Base-by-base conservation (phyloP, 176 grass and related monocot genomes). In the Oryza brachyantha region DNA sequence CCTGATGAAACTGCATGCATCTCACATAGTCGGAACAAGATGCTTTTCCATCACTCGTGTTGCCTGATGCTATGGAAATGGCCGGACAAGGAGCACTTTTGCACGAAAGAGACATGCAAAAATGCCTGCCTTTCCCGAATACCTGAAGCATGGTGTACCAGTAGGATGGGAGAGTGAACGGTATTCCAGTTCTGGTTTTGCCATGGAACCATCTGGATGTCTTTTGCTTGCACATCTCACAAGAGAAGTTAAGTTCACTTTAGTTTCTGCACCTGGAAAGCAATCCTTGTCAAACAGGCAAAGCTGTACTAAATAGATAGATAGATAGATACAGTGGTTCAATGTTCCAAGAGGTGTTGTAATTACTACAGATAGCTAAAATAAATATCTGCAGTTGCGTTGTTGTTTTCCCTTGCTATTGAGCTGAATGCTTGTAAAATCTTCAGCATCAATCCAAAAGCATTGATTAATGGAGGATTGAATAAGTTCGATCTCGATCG, bases 31-130 rank as follows among this genome's bases (percentile, higher is more conserved):
- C 26, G 7, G 14, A 57, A 80, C 54, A 29, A 0, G 66, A 57
- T 21, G 78, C 66, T 70, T 72, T 72, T 81, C 79, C 27, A 46
- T 62, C 60, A 31, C 27, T 27, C 25, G 25, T 31, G 26, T 16
- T 29, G 5, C 26, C 60, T 31, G 29, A 21, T 3, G 69, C 13
- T 8, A 50, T 50, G 11, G 70, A 43, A 54, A 57, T 57, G 21
- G 4, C 52, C 31, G 17, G 8, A 52, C 69, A 72, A 29, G 65
- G 37, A 26, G 66, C 31, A 10, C 43, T 73, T 54, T 73, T 35
- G 16, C 5, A 21, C 2, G 70, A 73, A 73, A 73, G 48, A 24
- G 70, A 73, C 52, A 31, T 24, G 50, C 6, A 19, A 16, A 16
- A 52, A 57, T 57, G n/a, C 19, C 19, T 24, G 17, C 17, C 46